Evolutionary conservation across 202 grass and related monocot species (phyloP).

Genomic region (Elaeis oleifera): DNA sequence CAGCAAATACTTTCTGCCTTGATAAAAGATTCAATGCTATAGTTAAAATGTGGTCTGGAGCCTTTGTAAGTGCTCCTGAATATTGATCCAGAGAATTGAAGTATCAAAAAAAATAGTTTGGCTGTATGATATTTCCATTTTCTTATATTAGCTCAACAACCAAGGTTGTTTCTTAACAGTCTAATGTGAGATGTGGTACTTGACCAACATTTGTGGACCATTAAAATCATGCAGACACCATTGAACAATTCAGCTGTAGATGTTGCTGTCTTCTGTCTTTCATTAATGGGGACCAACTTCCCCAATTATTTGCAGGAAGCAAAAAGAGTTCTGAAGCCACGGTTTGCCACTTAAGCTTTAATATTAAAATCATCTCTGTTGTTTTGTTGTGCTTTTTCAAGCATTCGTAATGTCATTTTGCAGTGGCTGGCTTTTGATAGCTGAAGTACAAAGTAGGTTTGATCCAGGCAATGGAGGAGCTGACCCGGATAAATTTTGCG

Average conservation of each 20-base stretch:
- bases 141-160: too few relatives aligned
- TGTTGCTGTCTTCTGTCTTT: slow-evolving; percentile 96
- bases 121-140: too few relatives aligned
- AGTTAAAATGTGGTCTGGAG: too few relatives aligned
- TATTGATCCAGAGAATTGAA: too few relatives aligned
- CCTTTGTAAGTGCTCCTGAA: too few relatives aligned
- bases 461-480: slow-evolving; percentile 89
- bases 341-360: slow-evolving; percentile 37
- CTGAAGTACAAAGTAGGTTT: slow-evolving; percentile 92
- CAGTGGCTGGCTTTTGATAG: slow-evolving; percentile 96
- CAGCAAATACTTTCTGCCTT: too few relatives aligned
- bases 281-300: slow-evolving; percentile 88
- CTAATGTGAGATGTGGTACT: too few relatives aligned
- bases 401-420: slow-evolving; percentile 23
- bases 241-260: slow-evolving; percentile 63
- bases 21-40: too few relatives aligned
- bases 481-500: slow-evolving; percentile 70
- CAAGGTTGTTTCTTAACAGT: too few relatives aligned
- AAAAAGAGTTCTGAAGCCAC: slow-evolving; percentile 72
- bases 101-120: too few relatives aligned
- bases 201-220: too few relatives aligned
- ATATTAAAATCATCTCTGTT: not conserved
- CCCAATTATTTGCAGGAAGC: slow-evolving; percentile 78
- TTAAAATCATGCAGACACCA: slow-evolving; percentile 46
- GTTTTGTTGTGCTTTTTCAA: slow-evolving; percentile 2